Evolutionary conservation across 805 yeast species (phyloP), one percentile per base, ranked within the genome.

Genomic region (Barnettozyma botsteinii): DNA sequence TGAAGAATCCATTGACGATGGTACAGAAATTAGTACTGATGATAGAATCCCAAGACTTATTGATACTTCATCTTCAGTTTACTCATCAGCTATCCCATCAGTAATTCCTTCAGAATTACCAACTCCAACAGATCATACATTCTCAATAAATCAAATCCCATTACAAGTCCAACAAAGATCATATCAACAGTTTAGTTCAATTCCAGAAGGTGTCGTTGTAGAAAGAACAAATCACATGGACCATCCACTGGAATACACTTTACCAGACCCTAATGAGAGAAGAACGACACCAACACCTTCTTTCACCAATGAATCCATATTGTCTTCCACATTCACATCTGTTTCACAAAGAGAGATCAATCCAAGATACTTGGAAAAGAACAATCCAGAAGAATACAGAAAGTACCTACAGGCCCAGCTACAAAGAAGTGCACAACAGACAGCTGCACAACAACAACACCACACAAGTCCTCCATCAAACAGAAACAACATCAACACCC

Each of bases 291-390:
- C 55, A 6, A 52, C 54, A 7, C 62, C 66, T 8, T 51, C 55
- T 10, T 55, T 66, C 47, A 49, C 65, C 2, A 51, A 54, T 38
- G 62, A 50, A n/a, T 56, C 63, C 7, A 40, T 56, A 21, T 40
- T 49, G 2, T 56, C 65, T 1, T 81, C 91, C 0, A 80, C 78
- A 47, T 81, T 83, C 59, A 83, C 93, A 1, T 77, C 86, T 35
- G 85, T 84, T 3, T 80, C 88, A 7, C 91, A 83, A 60, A 65
- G 91, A 54, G 88, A 79, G 12, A 68, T 77, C 15, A 83, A 83
- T 49, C 85, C 84, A 14, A 63, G 62, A 26, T 78, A 77, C 48
- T 63, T 66, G 33, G 57, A 52, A 14, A 49, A 43, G 12, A 49
- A 53, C 14, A 31, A 42, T 18, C 55, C 59, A 4, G 52, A 50